Evolutionary conservation across 345 rosid genomes (phyloP).

Genomic region (Xanthoceras sorbifolium): DNA sequence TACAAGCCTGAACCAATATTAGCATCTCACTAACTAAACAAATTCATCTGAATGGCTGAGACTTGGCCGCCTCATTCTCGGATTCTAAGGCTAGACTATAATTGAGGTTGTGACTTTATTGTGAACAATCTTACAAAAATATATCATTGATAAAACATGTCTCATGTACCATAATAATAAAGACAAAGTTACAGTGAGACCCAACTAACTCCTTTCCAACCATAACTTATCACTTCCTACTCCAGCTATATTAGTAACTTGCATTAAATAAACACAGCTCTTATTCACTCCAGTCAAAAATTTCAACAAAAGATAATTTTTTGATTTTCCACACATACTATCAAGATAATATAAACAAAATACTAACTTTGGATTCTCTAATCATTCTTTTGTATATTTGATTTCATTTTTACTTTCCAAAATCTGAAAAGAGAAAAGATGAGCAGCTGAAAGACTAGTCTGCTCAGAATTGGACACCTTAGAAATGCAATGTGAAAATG

Average conservation of each 20-base stretch:
- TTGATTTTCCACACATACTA: background rate
- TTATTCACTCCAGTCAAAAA: background rate
- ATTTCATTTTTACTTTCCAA: too few relatives aligned
- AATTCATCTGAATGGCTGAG: conserved; percentile 12
- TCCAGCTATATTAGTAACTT: background rate
- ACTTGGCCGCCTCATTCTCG: background rate
- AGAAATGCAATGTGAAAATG: too few relatives aligned
- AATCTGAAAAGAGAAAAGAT: too few relatives aligned
- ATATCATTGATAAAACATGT: conserved; percentile 3
- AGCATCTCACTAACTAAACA: background rate
- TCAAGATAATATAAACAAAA: background rate
- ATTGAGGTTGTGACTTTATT: conserved; percentile 9
- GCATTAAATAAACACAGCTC: conserved; percentile 4
- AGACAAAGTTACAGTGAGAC: background rate
- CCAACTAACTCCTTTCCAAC: background rate
- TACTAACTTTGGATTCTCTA: too few relatives aligned
- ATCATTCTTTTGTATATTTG: too few relatives aligned
- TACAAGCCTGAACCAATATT: background rate
- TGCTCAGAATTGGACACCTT: background rate
- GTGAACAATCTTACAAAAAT: conserved; percentile 4
- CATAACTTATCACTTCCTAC: background rate
- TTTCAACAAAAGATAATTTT: background rate
- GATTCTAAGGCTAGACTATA: conserved; percentile 5
- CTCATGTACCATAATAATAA: conserved; percentile 12
- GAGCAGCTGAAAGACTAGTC: too few relatives aligned